Conservation (phyloP, 345 rosid species). For the Hevea brasiliensis region DNA sequence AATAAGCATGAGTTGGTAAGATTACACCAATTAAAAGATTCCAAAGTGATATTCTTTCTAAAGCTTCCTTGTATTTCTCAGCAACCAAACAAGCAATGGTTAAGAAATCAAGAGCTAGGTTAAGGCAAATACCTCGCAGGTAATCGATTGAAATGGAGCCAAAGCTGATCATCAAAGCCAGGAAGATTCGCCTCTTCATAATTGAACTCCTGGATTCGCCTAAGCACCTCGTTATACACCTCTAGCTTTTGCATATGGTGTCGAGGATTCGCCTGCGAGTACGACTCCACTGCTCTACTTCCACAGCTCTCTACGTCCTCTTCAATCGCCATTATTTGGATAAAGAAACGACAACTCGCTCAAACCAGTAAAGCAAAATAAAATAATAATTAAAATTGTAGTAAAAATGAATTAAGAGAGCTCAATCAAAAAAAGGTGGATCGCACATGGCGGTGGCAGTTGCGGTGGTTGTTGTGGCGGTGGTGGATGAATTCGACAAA, state of each 20-base stretch:
- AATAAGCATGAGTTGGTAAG: background rate
- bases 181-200: slow-evolving; percentile 68
- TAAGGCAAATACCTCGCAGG: slow-evolving; percentile 69
- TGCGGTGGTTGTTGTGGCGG: background rate
- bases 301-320: slow-evolving; percentile 90
- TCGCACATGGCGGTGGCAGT: slow-evolving; percentile 4
- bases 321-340: slow-evolving; percentile 68
- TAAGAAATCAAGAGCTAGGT: background rate
- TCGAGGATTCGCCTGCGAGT: slow-evolving; percentile 55
- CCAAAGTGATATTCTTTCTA: slow-evolving; percentile 2
- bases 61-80: slow-evolving; percentile 16
- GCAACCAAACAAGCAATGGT: slow-evolving; percentile 16
- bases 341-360: background rate
- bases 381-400: background rate
- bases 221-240: slow-evolving; percentile 74
- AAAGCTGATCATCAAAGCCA: slow-evolving; percentile 90
- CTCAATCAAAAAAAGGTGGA: slow-evolving; percentile 1
- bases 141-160: slow-evolving; percentile 96
- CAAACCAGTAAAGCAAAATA: background rate
- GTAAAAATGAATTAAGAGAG: background rate
- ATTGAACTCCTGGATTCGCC: slow-evolving; percentile 67
- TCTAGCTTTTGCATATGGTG: slow-evolving; percentile 81
- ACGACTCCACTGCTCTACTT: slow-evolving; percentile 66
- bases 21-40: slow-evolving; percentile 12
- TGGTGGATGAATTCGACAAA: background rate